These are phyloP conservation scores for Bolboschoenoplectus hybrid DNA, from an alignment of 202 grass and related monocot genomes.

Conservation along the genomic window DNA sequence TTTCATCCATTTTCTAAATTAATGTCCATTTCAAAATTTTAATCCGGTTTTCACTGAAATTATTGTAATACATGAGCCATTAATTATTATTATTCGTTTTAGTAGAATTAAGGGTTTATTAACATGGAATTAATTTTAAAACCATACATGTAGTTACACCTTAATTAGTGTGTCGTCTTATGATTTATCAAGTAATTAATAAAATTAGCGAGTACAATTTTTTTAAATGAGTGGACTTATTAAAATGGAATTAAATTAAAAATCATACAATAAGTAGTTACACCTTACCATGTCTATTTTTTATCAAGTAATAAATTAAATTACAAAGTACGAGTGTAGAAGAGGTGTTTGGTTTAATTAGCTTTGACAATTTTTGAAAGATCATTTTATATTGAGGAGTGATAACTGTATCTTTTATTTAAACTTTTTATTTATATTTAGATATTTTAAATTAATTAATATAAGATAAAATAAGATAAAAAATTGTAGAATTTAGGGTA, in stretches of 20 bases:
- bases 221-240: background rate
- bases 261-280: background rate
- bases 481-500: no score
- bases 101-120: no score
- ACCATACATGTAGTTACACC: background rate
- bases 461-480: no score
- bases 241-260: background rate
- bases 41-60: no score
- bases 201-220: background rate
- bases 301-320: background rate
- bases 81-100: no score
- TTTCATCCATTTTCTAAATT: background rate
- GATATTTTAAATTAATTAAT: no score
- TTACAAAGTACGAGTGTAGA: background rate
- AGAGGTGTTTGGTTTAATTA: background rate
- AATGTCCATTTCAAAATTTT: background rate
- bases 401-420: no score
- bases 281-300: background rate
- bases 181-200: background rate
- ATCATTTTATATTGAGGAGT: no score
- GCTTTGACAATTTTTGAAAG: background rate
- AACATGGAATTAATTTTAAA: background rate
- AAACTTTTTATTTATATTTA: no score
- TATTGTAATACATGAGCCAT: no score
- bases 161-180: background rate